Evolutionary conservation across 805 yeast species (phyloP), one percentile per base, ranked within the genome.

Genomic region (Metschnikowia anglica): DNA sequence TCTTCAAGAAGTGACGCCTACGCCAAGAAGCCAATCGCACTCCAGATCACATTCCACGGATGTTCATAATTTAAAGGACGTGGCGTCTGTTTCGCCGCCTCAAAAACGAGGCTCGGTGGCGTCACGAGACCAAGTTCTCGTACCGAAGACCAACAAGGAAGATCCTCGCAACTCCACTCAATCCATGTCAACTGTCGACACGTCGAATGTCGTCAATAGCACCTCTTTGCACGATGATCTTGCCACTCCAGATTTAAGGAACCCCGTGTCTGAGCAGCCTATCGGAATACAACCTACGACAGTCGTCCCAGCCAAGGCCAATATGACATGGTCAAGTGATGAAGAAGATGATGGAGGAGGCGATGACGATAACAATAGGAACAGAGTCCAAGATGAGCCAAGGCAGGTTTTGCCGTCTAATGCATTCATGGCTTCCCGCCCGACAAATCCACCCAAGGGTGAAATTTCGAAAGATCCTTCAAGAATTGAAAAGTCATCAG

Each of bases 261-360:
- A 39, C 16, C 43, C 23, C 13, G 34, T 41, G 11, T 39, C 50
- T 3, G 56, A 54, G 21, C 58, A 59, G 40, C 47, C 65, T 20
- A 63, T 69, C 20, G 75, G 82, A 1, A 60, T 79, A 12, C 87
- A 80, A 49, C 62, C 85, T 10, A 76, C 85, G 5, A 80, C 83
- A 3, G 83, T 91, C 3, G 79, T 85, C n/a, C 97, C 97, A 0
- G 77, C 84, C 20, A 88, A 85, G 60, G 87, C 96, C 0, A 80
- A 83, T 32, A 72, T 91, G 59, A 82, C 90, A 3, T 93, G 96
- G 89, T 84, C 91, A 12, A 84, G 89, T 41, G 95, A 85, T 51
- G 95, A 85, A 48, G 93, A 83, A 36, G 87, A 79, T 2, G 77
- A 71, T 1, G 43, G 34, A 7, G 74, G 62, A 7, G 65, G 58